Conservation (phyloP, 75 land plant genomes). For the Picea sitchensis region DNA sequence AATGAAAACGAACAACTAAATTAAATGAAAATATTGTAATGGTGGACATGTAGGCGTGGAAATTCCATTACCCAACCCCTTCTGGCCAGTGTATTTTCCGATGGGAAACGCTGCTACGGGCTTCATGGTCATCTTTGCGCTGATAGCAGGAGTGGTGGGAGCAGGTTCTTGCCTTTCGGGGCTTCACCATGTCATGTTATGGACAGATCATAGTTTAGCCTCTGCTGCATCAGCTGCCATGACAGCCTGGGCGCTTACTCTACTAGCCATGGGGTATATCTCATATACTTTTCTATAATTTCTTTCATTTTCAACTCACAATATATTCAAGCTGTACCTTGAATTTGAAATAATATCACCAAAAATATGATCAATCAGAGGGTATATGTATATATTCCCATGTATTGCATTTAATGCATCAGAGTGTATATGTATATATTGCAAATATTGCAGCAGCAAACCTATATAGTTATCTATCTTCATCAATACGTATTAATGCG, state of each 20-base stretch:
- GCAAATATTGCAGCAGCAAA: too few species aligned
- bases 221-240: slow-evolving; percentile 22
- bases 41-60: slow-evolving; percentile 30
- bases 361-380: too few species aligned
- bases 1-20: too few species aligned
- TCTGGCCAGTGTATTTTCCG: slow-evolving; percentile 48
- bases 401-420: background rate
- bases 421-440: background rate
- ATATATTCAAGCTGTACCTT: too few species aligned
- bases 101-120: slow-evolving; percentile 41
- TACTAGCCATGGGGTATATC: slow-evolving; percentile 29
- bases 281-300: too few species aligned
- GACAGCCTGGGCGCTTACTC: slow-evolving; percentile 32
- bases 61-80: slow-evolving; percentile 42
- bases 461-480: too few species aligned
- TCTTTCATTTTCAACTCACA: too few species aligned
- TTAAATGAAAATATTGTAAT: too few species aligned
- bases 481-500: too few species aligned
- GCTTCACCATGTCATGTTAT: slow-evolving; percentile 20
- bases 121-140: slow-evolving; percentile 16
- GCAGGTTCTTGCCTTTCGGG: slow-evolving; percentile 29
- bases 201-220: slow-evolving; percentile 26
- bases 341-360: too few species aligned
- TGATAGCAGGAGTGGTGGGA: slow-evolving; percentile 32
- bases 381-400: too few species aligned